Base-by-base conservation (phyloP, 2,329 filamentous ascomycete genomes). In the Thelonectria rubi region DNA sequence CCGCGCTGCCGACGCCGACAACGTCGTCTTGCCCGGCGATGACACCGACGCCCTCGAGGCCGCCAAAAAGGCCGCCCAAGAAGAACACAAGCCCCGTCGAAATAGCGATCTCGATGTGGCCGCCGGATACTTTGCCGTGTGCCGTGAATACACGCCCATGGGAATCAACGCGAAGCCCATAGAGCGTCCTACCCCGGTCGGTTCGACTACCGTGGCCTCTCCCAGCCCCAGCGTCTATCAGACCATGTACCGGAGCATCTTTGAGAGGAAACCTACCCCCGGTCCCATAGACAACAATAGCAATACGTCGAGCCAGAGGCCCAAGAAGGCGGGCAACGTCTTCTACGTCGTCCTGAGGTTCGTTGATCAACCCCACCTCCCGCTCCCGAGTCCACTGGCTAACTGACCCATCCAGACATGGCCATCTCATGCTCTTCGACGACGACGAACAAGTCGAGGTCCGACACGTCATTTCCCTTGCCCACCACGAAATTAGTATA, bases 391-490 rank as follows among this genome's bases (percentile, higher is more conserved):
- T 11, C 14, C 21, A 14, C 57, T 67, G 59, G 60, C 65, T 54
- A 65, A 58, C 50, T 60, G 52, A 53, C 37, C 14, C 15, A 47
- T 63, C 48, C 63, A 94, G 93, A 74, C 94, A 97, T 77, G 94
- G 94, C 39, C 94, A 98, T 75, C 81, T 99, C 52, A 97, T 99
- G 92, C 87, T 99, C 10, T 99, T 97, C 77, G 95, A 99, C 75
- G 94, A 98, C 73, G 89, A 93, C 55, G 93, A 97, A 69, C 94
- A 98, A 77, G 84, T 97, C 69, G 95, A 99, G 78, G 95, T 99
- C 15, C 91, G 94, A 65, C 93, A 98, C 79, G 95, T 99, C 56
- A 92, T 99, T 58, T 97, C 94, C 0, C 85, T 99, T 10, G 91
- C 92, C 34, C 91, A 97, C 71, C 93, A 98, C 78, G 86, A 90